phyloP scores from a whole-genome alignment of 805 yeast species.

The Candida sonorensis region DNA sequence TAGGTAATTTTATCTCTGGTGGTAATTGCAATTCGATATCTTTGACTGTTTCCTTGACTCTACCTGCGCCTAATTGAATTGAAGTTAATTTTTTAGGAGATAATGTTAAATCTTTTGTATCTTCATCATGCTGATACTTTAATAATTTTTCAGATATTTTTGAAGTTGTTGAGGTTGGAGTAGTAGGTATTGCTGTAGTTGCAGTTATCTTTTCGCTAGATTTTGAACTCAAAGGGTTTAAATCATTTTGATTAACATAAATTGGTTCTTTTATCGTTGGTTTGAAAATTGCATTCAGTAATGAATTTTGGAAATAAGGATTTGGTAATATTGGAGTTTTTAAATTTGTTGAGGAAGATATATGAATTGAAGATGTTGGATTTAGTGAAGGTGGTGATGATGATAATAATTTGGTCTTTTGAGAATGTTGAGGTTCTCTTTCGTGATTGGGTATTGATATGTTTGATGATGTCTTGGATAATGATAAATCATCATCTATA shows the following conservation, averaged over 20 bases:
- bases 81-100: conserved; percentile 14
- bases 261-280: conserved; percentile 21
- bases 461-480: not conserved
- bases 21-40: conserved; percentile 18
- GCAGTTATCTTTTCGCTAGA: not conserved
- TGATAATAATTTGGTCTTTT: conserved; percentile 21
- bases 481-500: too few relatives aligned
- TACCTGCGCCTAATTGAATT: conserved; percentile 16
- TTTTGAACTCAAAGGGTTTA: conserved; percentile 1
- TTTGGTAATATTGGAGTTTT: conserved; percentile 3
- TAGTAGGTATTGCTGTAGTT: not conserved
- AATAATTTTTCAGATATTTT: conserved; percentile 4
- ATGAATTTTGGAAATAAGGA: conserved; percentile 11
- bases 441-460: not conserved
- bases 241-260: conserved; percentile 13
- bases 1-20: too few relatives aligned
- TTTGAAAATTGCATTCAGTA: conserved; percentile 16
- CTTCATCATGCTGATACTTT: conserved; percentile 8
- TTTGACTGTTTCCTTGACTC: conserved; percentile 21
- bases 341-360: conserved; percentile 8
- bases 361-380: conserved; percentile 1
- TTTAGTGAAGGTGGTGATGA: conserved; percentile 3
- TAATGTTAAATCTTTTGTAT: conserved; percentile 7
- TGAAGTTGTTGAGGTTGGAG: not conserved
- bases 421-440: not conserved